phyloP scores from a whole-genome alignment of 2,329 filamentous ascomycete genomes.

The Cryphonectria radicalis region DNA sequence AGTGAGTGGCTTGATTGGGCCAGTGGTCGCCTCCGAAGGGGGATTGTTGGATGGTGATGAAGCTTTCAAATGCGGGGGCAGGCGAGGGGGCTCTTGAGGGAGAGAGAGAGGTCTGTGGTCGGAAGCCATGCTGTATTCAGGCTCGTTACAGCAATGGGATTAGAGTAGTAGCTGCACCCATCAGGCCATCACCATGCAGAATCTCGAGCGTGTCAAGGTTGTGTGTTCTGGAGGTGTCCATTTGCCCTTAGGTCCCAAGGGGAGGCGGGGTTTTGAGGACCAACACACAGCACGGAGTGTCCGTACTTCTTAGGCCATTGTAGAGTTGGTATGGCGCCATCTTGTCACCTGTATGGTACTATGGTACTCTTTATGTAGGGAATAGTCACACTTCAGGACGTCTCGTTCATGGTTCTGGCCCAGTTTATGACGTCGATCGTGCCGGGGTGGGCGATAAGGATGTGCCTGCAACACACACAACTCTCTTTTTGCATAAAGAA shows the following conservation, averaged over 20 bases:
- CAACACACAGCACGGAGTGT: neutral
- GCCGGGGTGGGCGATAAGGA: neutral
- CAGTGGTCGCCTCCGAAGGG: too few relatives aligned
- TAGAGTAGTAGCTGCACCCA: neutral
- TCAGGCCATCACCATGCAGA: neutral
- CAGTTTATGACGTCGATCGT: constrained; percentile 1
- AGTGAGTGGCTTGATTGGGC: too few relatives aligned
- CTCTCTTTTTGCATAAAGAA: neutral
- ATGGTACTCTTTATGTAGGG: neutral
- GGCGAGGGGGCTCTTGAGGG: too few relatives aligned
- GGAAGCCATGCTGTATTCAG: too few relatives aligned
- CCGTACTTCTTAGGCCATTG: neutral
- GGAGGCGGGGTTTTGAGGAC: neutral
- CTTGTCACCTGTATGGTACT: neutral
- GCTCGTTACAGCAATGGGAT: too few relatives aligned
- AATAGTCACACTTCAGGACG: neutral
- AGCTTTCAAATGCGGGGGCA: too few relatives aligned
- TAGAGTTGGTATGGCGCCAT: neutral
- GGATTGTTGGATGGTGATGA: too few relatives aligned
- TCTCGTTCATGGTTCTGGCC: neutral
- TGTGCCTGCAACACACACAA: neutral
- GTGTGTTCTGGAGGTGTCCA: neutral
- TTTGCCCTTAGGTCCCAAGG: too few relatives aligned
- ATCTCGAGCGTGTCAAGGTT: neutral
- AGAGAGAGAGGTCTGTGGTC: too few relatives aligned